Conservation (phyloP, 1,284 basidiomycete genomes). For the Naganishia liquefaciens region DNA sequence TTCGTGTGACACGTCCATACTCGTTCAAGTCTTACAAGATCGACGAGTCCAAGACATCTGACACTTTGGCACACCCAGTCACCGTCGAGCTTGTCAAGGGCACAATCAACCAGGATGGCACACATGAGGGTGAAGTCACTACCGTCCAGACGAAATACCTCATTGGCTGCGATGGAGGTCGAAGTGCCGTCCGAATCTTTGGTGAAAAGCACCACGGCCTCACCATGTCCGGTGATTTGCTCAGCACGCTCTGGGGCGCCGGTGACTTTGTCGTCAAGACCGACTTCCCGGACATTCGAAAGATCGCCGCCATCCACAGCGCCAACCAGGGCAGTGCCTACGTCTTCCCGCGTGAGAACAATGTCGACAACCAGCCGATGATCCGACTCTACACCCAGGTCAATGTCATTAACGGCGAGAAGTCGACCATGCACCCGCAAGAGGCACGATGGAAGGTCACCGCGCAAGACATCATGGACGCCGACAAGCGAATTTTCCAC, state of each 20-base stretch:
- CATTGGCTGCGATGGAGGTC: slow-evolving; percentile 42
- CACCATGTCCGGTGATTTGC: slow-evolving; percentile 39
- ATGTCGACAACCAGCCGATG: slow-evolving; percentile 47
- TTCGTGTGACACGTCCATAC: slow-evolving; percentile 47
- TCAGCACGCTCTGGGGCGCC: slow-evolving; percentile 41
- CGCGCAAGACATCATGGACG: slow-evolving; percentile 42
- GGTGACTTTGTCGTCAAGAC: slow-evolving; percentile 53
- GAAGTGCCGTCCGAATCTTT: slow-evolving; percentile 39
- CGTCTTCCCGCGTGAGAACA: slow-evolving; percentile 51
- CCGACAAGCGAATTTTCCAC: slow-evolving; percentile 44
- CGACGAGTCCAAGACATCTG: slow-evolving; percentile 17
- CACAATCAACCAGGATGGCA: slow-evolving; percentile 22
- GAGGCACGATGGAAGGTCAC: slow-evolving; percentile 40
- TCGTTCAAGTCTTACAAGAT: slow-evolving; percentile 41
- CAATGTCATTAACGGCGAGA: slow-evolving; percentile 40
- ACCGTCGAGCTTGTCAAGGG: slow-evolving; percentile 33
- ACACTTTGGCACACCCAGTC: slow-evolving; percentile 35
- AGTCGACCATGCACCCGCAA: slow-evolving; percentile 37
- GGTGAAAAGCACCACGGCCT: slow-evolving; percentile 29
- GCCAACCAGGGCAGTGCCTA: slow-evolving; percentile 42
- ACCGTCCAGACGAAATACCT: slow-evolving; percentile 41
- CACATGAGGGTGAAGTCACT: slow-evolving; percentile 26
- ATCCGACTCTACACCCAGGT: slow-evolving; percentile 50
- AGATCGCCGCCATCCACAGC: slow-evolving; percentile 63
- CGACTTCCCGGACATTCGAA: slow-evolving; percentile 79